Base-by-base conservation (phyloP, 768 basidiomycete genomes). In the Mycena filopes region DNA sequence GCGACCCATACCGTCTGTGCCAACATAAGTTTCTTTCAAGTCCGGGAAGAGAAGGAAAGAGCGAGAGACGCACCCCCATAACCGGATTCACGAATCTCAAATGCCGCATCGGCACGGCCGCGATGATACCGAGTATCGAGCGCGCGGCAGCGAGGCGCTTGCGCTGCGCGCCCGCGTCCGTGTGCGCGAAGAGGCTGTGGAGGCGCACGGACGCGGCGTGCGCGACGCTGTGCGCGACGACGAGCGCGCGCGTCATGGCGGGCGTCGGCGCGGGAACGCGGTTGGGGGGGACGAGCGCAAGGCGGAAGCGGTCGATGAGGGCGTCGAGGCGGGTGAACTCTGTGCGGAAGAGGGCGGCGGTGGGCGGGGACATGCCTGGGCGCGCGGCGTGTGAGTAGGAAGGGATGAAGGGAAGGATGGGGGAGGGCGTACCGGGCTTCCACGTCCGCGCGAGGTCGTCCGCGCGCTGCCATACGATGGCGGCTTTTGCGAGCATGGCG, bases 181-280 rank as follows among this genome's bases (percentile, higher is more conserved):
- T 63, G 16, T 67, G 66, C 11, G 71, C 71, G 50, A 79, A 75
- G 5, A 74, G 66, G 15, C 65, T 64, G 45, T 81, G 78, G 4
- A 83, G 74, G 41, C 78, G 76, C 54, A 82, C 78, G 0, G 74
- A 71, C 13, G 82, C 78, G 11, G 77, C 71, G n/a, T 76, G 73
- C 8, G 79, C 71, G 25, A 83, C 66, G 43, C 77, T 78, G 50
- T 79, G 78, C 15, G 76, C 77, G 5, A 81, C 66, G 23, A 78
- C 66, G 6, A 79, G 40, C 51, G 60, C 18, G 3, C 63, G 55
- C 12, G 58, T 53, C 55, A 54, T 58, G 16, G 57, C 38, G 5
- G 62, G 53, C 28, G 63, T 64, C n/a, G 53, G 45, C 4, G 21
- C 23, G 0, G 36, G 12, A 36, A 59, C 41, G 47, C 23, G 73